phyloP scores from a whole-genome alignment of 176 grass and related monocot species.

The Oryza meyeriana region DNA sequence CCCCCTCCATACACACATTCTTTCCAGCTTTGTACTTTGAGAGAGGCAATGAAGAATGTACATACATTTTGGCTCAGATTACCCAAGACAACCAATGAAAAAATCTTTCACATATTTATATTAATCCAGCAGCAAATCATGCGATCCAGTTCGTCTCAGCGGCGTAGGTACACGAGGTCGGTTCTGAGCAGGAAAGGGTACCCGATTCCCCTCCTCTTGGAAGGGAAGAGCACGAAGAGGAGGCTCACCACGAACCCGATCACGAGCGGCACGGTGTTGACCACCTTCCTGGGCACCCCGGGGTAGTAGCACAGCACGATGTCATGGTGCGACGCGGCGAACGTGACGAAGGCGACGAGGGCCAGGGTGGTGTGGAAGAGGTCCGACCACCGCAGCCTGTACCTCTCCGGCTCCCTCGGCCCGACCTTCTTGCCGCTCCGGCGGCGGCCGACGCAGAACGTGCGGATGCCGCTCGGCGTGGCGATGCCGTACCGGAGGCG shows the following conservation, averaged over 20 bases:
- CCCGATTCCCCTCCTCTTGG: conserved; percentile 74
- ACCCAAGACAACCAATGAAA: neutral
- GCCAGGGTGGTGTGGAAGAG: conserved; percentile 68
- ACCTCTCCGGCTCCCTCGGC: conserved; percentile 41
- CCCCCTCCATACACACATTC: neutral
- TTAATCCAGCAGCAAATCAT: neutral
- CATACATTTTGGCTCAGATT: conserved; percentile 25
- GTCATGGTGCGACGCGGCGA: conserved; percentile 75
- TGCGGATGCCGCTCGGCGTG: conserved; percentile 48
- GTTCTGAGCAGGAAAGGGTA: conserved; percentile 75
- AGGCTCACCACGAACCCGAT: conserved; percentile 78
- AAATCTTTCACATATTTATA: neutral
- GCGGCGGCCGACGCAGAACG: conserved; percentile 47
- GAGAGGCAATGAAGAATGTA: conserved; percentile 20
- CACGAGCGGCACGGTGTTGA: conserved; percentile 69
- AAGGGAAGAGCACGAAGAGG: conserved; percentile 81
- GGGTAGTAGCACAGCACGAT: conserved; percentile 73
- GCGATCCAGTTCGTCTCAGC: conserved; percentile 26
- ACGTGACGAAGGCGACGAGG: conserved; percentile 65
- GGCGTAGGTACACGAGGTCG: conserved; percentile 56
- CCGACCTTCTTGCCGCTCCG: conserved; percentile 28
- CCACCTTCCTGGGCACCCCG: conserved; percentile 59
- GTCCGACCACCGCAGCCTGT: conserved; percentile 72
- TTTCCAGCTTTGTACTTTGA: neutral
- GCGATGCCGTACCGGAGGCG: conserved; percentile 72